phyloP scores from a whole-genome alignment of 805 yeast genomes.

The Dipodascopsis uninucleata region DNA sequence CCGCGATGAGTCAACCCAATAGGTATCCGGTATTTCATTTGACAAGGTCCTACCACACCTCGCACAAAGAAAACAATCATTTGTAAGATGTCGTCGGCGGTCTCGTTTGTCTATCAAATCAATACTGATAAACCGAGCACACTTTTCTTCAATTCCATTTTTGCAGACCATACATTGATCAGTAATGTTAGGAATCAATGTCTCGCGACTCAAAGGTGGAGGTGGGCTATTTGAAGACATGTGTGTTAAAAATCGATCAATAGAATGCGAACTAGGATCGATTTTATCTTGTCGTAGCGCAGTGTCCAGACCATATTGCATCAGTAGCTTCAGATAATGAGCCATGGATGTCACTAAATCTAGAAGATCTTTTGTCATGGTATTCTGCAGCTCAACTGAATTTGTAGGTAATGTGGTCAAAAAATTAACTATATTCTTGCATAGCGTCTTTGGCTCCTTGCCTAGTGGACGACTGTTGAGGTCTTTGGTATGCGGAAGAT shows the following conservation, averaged over 20 bases:
- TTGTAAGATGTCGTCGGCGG: constrained; percentile 68
- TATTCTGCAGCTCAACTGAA: constrained; percentile 27
- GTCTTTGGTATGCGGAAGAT: constrained; percentile 16
- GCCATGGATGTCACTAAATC: constrained; percentile 87
- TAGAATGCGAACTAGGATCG: constrained; percentile 55
- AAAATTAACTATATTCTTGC: constrained; percentile 87
- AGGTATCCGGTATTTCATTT: constrained; percentile 39
- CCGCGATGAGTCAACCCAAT: constrained; percentile 38
- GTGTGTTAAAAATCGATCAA: constrained; percentile 59
- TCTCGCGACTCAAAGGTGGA: constrained; percentile 10
- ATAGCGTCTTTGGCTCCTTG: constrained; percentile 74
- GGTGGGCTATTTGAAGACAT: constrained; percentile 37
- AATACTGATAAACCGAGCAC: constrained; percentile 4
- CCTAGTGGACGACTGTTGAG: constrained; percentile 28
- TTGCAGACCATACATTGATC: constrained; percentile 73
- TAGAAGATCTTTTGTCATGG: constrained; percentile 45
- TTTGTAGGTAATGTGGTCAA: constrained; percentile 74
- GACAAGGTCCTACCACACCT: constrained; percentile 49
- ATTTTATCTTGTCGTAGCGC: constrained; percentile 62
- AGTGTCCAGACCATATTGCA: constrained; percentile 72
- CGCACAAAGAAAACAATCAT: constrained; percentile 63
- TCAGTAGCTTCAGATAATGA: constrained; percentile 81
- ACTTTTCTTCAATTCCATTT: constrained; percentile 68
- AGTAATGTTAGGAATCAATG: constrained; percentile 33
- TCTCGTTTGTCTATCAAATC: constrained; percentile 35